Percentiles rank a stretch among this genome's conserved stretches.
Evolutionary conservation across 2,329 filamentous ascomycete genomes (phyloP).

Genomic region (Zarea fungicola): DNA sequence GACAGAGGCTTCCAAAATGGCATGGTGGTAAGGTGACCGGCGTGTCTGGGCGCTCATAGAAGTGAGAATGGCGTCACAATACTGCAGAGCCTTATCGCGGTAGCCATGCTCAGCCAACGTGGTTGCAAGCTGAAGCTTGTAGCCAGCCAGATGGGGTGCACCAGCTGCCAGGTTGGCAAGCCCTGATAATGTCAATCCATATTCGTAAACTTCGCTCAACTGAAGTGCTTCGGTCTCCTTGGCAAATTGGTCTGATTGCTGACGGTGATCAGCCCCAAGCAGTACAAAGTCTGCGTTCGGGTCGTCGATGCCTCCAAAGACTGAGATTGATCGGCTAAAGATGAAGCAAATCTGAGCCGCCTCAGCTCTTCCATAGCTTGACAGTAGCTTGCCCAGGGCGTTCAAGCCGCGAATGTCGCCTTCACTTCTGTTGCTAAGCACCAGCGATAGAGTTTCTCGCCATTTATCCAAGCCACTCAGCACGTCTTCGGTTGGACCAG

Average conservation of each 20-base stretch:
- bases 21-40: constrained; percentile 81
- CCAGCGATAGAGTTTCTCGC: constrained; percentile 81
- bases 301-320: constrained; percentile 83
- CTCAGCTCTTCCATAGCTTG: constrained; percentile 80
- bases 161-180: constrained; percentile 46
- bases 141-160: constrained; percentile 78
- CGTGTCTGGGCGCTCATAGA: constrained; percentile 77
- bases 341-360: constrained; percentile 93
- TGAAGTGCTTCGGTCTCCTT: constrained; percentile 82
- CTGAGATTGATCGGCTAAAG: constrained; percentile 65
- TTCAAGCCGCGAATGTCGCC: constrained; percentile 74
- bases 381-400: constrained; percentile 74
- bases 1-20: constrained; percentile 65
- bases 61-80: constrained; percentile 77
- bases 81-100: constrained; percentile 77
- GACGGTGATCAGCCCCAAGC: constrained; percentile 76
- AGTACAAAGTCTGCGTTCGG: constrained; percentile 72
- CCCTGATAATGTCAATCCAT: constrained; percentile 67
- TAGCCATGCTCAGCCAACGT: constrained; percentile 79
- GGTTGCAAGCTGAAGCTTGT: constrained; percentile 86
- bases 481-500: constrained; percentile 61
- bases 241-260: constrained; percentile 64
- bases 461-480: constrained; percentile 87
- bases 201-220: constrained; percentile 95
- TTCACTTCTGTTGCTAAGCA: constrained; percentile 80